phyloP scores from a whole-genome alignment of 2,329 filamentous ascomycete species.

The Fusarium protoensiforme region DNA sequence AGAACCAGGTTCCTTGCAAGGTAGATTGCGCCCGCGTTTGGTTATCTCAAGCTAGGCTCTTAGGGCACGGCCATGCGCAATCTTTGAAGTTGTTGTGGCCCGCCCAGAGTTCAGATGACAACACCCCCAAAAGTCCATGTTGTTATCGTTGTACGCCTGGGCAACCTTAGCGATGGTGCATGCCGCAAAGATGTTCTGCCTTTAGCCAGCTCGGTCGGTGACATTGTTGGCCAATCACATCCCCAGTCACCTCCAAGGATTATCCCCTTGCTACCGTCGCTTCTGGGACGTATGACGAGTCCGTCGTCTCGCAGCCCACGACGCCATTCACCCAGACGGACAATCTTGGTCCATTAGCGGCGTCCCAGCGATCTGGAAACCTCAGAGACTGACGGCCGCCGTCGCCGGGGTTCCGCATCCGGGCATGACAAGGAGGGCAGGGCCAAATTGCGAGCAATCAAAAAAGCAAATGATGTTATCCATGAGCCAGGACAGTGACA shows the following conservation, averaged over 20 bases:
- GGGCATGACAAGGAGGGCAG: constrained; percentile 13
- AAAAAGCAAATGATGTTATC: constrained; percentile 30
- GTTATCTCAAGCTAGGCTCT: neutral
- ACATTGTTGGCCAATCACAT: neutral
- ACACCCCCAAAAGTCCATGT: neutral
- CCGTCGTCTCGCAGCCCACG: constrained; percentile 21
- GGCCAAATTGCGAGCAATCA: constrained; percentile 30
- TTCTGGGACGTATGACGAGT: constrained; percentile 24
- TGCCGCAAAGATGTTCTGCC: constrained; percentile 1
- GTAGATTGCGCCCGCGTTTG: neutral
- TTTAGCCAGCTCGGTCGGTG: neutral
- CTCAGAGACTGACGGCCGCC: constrained; percentile 28
- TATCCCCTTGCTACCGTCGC: constrained; percentile 8
- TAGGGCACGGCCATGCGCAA: neutral
- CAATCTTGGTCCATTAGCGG: constrained; percentile 38
- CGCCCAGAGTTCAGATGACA: neutral
- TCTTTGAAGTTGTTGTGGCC: neutral
- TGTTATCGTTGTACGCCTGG: neutral
- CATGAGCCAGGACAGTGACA: neutral
- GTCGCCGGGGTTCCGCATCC: constrained; percentile 28
- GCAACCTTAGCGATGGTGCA: neutral
- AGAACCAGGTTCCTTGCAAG: neutral
- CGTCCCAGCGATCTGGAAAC: constrained; percentile 44
- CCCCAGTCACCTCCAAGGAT: neutral
- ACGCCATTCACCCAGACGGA: constrained; percentile 28